These are phyloP conservation scores for Cladobotryum mycophilum DNA, from an alignment of 2,329 filamentous ascomycete species.

Conservation along the genomic window DNA sequence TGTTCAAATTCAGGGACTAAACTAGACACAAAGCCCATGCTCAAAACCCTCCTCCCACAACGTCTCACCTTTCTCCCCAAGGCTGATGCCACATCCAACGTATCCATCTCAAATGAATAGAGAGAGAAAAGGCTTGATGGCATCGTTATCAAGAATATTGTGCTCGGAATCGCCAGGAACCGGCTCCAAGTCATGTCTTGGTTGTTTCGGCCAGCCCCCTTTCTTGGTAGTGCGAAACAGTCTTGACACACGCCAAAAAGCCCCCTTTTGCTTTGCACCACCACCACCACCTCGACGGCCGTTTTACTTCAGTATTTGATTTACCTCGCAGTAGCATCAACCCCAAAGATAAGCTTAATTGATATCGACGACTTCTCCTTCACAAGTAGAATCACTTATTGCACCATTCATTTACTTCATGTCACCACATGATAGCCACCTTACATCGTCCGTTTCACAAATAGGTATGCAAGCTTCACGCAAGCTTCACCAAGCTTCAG, in stretches of 20 bases:
- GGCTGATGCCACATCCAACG: no score
- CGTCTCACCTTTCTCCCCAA: slow-evolving; percentile 1
- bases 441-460: no score
- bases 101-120: no score
- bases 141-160: background rate
- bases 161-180: background rate
- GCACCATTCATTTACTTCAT: no score
- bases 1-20: background rate
- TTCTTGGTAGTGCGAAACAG: slow-evolving; percentile 11
- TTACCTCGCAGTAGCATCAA: no score
- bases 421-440: no score
- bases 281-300: no score
- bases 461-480: background rate
- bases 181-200: slow-evolving; percentile 3
- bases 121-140: no score
- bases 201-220: slow-evolving; percentile 2
- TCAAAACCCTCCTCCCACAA: slow-evolving; percentile 5
- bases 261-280: background rate
- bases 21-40: background rate
- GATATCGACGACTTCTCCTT: no score
- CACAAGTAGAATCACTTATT: no score
- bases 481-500: background rate
- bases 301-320: no score
- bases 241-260: slow-evolving; percentile 12
- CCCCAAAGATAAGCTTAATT: no score